These are phyloP conservation scores for Cladosporium sp. DNA, from an alignment of 2,329 filamentous ascomycete species.

Conservation along the genomic window DNA sequence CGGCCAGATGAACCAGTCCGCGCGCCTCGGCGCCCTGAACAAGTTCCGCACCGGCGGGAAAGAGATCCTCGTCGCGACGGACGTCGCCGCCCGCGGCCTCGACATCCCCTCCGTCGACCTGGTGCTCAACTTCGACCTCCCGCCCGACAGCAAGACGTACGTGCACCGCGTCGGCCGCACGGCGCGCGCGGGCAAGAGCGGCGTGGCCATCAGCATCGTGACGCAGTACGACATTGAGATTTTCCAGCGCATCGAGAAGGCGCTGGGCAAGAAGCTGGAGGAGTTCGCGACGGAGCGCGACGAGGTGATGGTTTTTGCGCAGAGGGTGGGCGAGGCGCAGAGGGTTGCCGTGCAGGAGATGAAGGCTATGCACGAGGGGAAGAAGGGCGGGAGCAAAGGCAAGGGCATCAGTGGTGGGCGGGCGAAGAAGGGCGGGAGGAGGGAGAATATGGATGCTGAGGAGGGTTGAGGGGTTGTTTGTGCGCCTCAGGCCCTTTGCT, in stretches of 20 bases:
- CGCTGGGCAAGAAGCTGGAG: constrained; percentile 68
- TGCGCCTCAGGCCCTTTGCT: not conserved
- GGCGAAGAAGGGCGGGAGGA: constrained; percentile 49
- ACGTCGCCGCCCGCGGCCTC: constrained; percentile 86
- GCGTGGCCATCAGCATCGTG: constrained; percentile 71
- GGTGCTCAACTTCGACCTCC: constrained; percentile 80
- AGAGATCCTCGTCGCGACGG: constrained; percentile 84
- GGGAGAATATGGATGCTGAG: constrained; percentile 68
- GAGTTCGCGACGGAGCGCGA: constrained; percentile 69
- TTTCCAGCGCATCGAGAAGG: constrained; percentile 73
- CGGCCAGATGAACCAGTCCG: constrained; percentile 81
- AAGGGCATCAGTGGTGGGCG: constrained; percentile 40
- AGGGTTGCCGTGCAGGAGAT: constrained; percentile 71
- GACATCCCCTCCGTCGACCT: constrained; percentile 90
- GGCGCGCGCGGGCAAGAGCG: constrained; percentile 77
- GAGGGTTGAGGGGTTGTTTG: constrained; percentile 45
- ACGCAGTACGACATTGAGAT: constrained; percentile 85
- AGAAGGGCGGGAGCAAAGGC: constrained; percentile 44
- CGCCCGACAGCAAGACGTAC: constrained; percentile 81
- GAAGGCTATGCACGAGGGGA: constrained; percentile 70
- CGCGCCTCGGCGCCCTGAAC: constrained; percentile 77
- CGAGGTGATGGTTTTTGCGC: constrained; percentile 75
- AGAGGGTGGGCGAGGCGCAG: constrained; percentile 76
- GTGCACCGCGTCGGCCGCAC: constrained; percentile 86
- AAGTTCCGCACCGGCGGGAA: constrained; percentile 80